Percentiles rank a stretch among this genome's conserved stretches.
Conservation (phyloP, 768 basidiomycete species). For the Hebeloma cylindrosporum region DNA sequence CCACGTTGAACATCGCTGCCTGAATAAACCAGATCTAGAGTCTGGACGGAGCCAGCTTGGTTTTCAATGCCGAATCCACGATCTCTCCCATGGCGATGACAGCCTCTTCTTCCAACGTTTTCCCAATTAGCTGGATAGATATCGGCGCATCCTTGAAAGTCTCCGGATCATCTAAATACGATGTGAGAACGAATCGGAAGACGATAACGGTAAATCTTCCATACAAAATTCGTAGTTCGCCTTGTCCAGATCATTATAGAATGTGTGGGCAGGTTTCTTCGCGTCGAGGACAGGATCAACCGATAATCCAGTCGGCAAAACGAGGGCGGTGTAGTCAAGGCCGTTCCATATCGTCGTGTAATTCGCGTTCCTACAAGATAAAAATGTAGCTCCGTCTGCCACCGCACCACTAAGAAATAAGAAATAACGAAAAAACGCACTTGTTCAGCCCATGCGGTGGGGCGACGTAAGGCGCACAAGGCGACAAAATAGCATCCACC, state of each 20-base stretch:
- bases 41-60: too few species aligned
- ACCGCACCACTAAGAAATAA: not conserved
- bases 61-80: slow-evolving; percentile 53
- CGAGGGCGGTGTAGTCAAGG: slow-evolving; percentile 62
- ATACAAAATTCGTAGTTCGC: slow-evolving; percentile 52
- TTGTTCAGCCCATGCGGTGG: slow-evolving; percentile 54
- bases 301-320: slow-evolving; percentile 59
- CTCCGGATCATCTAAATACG: slow-evolving; percentile 52
- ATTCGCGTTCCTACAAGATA: slow-evolving; percentile 36
- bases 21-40: too few species aligned
- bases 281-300: slow-evolving; percentile 57
- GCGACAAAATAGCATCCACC: slow-evolving; percentile 72
- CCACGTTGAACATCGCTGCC: too few species aligned
- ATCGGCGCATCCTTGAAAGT: slow-evolving; percentile 60
- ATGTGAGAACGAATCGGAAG: not conserved
- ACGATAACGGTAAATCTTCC: slow-evolving; percentile 21
- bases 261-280: slow-evolving; percentile 43
- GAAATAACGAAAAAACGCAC: not conserved
- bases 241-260: slow-evolving; percentile 49
- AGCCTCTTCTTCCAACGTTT: slow-evolving; percentile 75
- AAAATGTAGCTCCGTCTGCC: not conserved
- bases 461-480: slow-evolving; percentile 59
- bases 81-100: slow-evolving; percentile 69
- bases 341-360: slow-evolving; percentile 70
- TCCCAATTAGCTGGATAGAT: slow-evolving; percentile 63